Conservation (phyloP, 2,329 filamentous ascomycete species). For the Claviceps sorghi region DNA sequence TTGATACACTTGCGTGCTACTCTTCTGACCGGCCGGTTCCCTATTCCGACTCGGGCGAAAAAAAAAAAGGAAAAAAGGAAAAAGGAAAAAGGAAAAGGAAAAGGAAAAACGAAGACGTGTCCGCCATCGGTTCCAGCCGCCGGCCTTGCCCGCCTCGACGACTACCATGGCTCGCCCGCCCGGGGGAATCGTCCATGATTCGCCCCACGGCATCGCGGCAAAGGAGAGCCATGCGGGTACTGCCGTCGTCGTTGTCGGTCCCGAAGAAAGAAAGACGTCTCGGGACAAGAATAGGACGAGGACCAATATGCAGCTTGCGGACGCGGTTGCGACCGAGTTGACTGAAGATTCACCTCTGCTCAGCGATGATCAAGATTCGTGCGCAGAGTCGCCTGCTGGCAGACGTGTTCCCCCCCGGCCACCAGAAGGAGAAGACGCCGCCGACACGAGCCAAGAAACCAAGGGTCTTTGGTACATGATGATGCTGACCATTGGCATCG, state of each 20-base stretch:
- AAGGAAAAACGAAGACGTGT: no score
- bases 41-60: no score
- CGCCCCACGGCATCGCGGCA: neutral
- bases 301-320: neutral
- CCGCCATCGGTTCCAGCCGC: no score
- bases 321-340: neutral
- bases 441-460: slow-evolving; percentile 37
- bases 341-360: slow-evolving; percentile 20
- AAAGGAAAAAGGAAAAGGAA: no score
- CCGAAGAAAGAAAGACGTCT: neutral
- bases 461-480: slow-evolving; percentile 80
- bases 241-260: neutral
- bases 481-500: slow-evolving; percentile 72
- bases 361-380: slow-evolving; percentile 2
- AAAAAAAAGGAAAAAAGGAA: no score
- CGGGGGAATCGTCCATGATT: neutral
- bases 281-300: neutral
- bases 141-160: no score
- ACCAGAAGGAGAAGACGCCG: neutral
- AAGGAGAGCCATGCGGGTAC: neutral
- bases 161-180: neutral
- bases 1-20: neutral
- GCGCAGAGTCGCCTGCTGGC: neutral
- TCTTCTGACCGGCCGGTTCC: no score
- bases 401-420: neutral